Percentiles rank a stretch among this genome's conserved stretches.
These are phyloP conservation scores for Ganoderma sp. DNA, from an alignment of 1,284 basidiomycete species.

Conservation along the genomic window DNA sequence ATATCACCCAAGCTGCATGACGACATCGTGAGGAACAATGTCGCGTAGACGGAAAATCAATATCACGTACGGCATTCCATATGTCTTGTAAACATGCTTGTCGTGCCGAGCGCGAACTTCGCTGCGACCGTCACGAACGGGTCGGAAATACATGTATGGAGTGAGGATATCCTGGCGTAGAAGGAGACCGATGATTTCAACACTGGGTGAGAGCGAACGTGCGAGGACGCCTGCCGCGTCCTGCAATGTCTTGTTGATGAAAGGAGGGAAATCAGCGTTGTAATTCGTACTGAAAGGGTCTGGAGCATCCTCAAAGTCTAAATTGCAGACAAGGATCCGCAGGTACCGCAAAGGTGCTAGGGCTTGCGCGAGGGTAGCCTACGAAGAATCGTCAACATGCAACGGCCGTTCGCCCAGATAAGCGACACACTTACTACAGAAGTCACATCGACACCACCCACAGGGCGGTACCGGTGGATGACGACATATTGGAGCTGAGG, in stretches of 20 bases:
- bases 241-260: neutral
- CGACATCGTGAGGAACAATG: neutral
- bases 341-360: neutral
- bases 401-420: too few relatives aligned
- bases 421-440: neutral
- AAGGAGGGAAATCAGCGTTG: neutral
- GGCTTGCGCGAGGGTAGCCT: neutral
- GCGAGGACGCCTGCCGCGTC: neutral
- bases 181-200: neutral
- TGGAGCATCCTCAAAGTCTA: neutral
- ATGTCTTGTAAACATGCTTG: neutral
- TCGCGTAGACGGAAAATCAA: neutral
- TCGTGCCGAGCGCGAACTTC: neutral
- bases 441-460: neutral
- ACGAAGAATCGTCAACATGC: too few relatives aligned
- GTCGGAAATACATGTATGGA: neutral
- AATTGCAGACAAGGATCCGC: neutral
- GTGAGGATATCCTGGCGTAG: neutral
- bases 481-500: neutral
- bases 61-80: neutral
- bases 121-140: neutral
- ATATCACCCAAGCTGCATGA: neutral
- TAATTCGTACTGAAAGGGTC: neutral
- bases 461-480: conserved; percentile 1
- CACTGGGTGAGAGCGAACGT: neutral